Evolutionary conservation across 192 early-diverging fungal species (phyloP).

Genomic region (Podila clonocystis): DNA sequence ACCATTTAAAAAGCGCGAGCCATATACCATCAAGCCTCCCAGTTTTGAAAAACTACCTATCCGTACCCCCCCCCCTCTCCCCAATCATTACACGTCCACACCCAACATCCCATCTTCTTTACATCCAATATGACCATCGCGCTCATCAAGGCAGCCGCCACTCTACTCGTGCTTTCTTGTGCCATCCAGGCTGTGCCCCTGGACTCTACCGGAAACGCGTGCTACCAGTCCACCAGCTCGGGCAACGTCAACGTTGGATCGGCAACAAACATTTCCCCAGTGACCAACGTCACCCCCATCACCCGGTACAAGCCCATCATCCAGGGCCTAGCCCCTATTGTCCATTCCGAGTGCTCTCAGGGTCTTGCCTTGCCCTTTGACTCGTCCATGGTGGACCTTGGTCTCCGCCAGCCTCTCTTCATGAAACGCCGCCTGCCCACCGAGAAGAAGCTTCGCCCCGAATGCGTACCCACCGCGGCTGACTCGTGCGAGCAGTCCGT

Average conservation of each 20-base stretch:
- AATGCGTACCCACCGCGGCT: constrained; percentile 12
- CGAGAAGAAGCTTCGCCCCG: background rate
- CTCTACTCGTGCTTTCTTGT: constrained; percentile 2
- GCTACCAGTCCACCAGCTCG: constrained; percentile 8
- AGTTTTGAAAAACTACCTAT: no score
- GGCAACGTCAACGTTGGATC: constrained; percentile 9
- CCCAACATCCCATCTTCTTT: background rate
- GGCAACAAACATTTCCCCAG: constrained; percentile 14
- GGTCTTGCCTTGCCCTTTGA: background rate
- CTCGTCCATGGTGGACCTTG: background rate
- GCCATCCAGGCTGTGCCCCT: constrained; percentile 18
- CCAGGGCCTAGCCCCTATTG: constrained; percentile 14
- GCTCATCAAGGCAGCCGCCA: constrained; percentile 11
- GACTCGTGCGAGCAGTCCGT: constrained; percentile 14
- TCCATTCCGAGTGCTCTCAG: constrained; percentile 12
- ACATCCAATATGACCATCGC: background rate
- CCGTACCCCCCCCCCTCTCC: no score
- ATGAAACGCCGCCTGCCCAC: background rate
- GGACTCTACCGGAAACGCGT: constrained; percentile 3
- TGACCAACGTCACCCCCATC: constrained; percentile 23
- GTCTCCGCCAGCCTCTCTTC: background rate
- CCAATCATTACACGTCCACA: background rate
- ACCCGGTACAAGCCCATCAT: constrained; percentile 29
- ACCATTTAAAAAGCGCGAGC: no score
- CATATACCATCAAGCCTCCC: no score